Evolutionary conservation across 169 alveolate genomes (phyloP), one percentile per base, ranked within the genome.

Genomic region (Eimeria necatrix): DNA sequence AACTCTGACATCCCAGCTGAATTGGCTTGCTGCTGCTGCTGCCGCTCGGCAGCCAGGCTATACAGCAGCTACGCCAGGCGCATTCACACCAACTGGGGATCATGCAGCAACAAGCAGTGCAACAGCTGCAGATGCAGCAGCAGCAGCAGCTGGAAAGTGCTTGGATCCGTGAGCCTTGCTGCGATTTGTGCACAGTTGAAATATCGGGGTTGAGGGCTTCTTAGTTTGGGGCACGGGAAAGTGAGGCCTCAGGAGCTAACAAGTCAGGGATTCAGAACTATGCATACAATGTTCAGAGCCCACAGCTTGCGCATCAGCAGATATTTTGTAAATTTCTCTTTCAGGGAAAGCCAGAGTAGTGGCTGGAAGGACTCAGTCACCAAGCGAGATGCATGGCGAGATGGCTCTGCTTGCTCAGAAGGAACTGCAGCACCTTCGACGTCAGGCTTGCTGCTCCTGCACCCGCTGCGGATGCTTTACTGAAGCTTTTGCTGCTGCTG

Each of bases 11-110:
- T 68, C 78, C 46, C 78, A 68, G 78, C 78, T 68, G 41, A 68
- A 52, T 68, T 68, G 78, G 78, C 78, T 68, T 68, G 78, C 78
- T 68, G 78, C 78, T 68, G 32, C 46, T n/a, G n/a, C 78, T n/a
- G 32, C n/a, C 1, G 78, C 46, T 8, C 12, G n/a, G 78, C 78
- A 68, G 14, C 22, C 68, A 18, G 68, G 20, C 12, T 0, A 12
- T 18, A 18, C 20, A 56, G 68, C 68, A 56, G 68, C 22, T 18
- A 56, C 12, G 22, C 20, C 68, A 12, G 68, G 22, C 2, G 68
- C 0, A 12, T 12, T 18, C 20, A 18, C 68, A 1, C 22, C 68
- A 12, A 18, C 68, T 1, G 68, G 41, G 41, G 41, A 32, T 0
- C 41, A 32, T 32, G 78, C 78, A 68, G 78, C 78, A 68, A 24